Base-by-base conservation (phyloP, 768 basidiomycete genomes). In the Leccinellum luteum region DNA sequence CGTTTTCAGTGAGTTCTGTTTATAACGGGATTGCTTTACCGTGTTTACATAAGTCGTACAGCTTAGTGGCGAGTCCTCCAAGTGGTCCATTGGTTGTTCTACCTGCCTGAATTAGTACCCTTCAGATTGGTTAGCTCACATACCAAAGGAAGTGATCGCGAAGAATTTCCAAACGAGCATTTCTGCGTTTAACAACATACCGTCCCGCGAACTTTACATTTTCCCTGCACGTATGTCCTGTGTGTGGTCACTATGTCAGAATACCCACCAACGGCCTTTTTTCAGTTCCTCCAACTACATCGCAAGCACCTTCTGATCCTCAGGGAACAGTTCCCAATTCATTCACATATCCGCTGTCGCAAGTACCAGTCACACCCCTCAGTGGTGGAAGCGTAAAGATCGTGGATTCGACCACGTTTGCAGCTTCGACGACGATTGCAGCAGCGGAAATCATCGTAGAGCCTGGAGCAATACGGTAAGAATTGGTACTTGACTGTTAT, bases 111-210 rank as follows among this genome's bases (percentile, higher is more conserved):
- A n/a, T 30, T 21, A 35, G 15, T 25, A 28, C 21, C 1, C 3
- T 17, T 21, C 9, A 61, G 85, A 87, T 60, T 87, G 85, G 84
- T 73, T 86, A 27, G 76, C 84, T 15, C 85, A 86, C 59, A 74
- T 81, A 3, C 82, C 82, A 4, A 72, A 76, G 60, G 74, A 76
- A 32, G 80, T 83, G 10, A 67, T 86, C 4, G 82, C 84, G 15
- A 85, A 85, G 69, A 87, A 85, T 63, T 86, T 86, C 61, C 76
- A 79, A 31, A 67, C 76, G 17, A 57, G 64, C 51, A 72, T 75
- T 17, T 71, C 79, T 49, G 73, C 77, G 3, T 85, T 84, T 57
- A 74, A 84, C 56, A 73, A 80, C 48, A 81, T 85, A 38, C 82
- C 85, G 0, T 68, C 75, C 15, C 57, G 73, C 2, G 78, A 82